Percentiles rank a stretch among this genome's conserved stretches.
Conservation (phyloP, 1,284 basidiomycete genomes). For the Boletus nobilissimus region DNA sequence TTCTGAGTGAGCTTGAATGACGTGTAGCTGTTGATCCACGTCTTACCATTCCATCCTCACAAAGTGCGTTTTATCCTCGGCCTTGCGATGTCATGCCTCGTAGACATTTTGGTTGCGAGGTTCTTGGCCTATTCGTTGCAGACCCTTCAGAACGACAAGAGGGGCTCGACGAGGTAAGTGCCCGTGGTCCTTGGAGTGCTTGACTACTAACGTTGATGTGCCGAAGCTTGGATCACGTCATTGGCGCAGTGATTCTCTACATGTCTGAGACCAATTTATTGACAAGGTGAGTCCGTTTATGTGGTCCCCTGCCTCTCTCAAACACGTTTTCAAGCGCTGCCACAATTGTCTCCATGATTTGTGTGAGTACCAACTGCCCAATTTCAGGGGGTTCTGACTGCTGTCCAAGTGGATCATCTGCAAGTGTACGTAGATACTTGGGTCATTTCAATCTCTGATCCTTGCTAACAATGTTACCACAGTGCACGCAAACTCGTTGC, state of each 20-base stretch:
- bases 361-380: conserved; percentile 49
- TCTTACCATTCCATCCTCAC: conserved; percentile 5
- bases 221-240: conserved; percentile 56
- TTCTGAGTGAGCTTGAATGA: conserved; percentile 36
- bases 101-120: conserved; percentile 60
- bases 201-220: not conserved
- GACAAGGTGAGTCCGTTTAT: conserved; percentile 52
- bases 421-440: conserved; percentile 51
- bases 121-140: conserved; percentile 58
- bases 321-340: conserved; percentile 48
- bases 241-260: conserved; percentile 61
- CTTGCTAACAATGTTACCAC: not conserved
- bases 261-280: conserved; percentile 63
- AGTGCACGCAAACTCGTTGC: conserved; percentile 49
- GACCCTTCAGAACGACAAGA: conserved; percentile 51
- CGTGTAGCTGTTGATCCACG: not conserved
- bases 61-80: conserved; percentile 63
- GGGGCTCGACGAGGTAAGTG: conserved; percentile 40
- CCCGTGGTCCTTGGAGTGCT: too few species aligned
- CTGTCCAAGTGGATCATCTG: conserved; percentile 58
- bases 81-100: conserved; percentile 54
- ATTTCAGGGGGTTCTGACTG: conserved; percentile 37
- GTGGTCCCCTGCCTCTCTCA: not conserved
- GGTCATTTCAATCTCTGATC: not conserved
- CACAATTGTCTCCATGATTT: conserved; percentile 59